Percentiles rank a stretch among this genome's conserved stretches.
phyloP scores from a whole-genome alignment of 164 flowering plant species.

The Chimonanthus praecox region DNA sequence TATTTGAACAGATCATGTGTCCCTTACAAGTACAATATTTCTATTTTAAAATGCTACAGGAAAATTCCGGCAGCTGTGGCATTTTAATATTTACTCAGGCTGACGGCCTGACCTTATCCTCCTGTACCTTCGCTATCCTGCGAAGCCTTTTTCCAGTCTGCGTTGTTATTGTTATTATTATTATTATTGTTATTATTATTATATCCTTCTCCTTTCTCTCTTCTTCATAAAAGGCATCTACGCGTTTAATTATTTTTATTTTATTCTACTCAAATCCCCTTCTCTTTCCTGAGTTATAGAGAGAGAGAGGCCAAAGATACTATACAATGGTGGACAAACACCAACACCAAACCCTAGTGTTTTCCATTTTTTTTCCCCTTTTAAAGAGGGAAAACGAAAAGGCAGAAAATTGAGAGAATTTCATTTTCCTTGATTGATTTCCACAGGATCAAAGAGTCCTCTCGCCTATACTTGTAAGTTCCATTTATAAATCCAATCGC shows the following conservation, averaged over 20 bases:
- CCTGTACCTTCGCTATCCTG: conserved; percentile 4
- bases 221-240: neutral
- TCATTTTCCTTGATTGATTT: neutral
- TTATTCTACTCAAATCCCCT: conserved; percentile 10
- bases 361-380: neutral
- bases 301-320: too few relatives aligned
- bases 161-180: too few relatives aligned
- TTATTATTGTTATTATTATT: too few relatives aligned
- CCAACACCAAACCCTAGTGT: conserved; percentile 21
- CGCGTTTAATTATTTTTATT: neutral
- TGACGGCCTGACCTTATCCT: conserved; percentile 60
- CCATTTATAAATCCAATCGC: neutral
- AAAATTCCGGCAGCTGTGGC: too few relatives aligned
- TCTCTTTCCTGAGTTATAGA: neutral
- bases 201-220: neutral
- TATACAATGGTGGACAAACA: conserved; percentile 2
- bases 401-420: neutral
- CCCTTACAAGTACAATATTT: too few relatives aligned
- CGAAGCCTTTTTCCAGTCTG: neutral
- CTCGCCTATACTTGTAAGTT: neutral
- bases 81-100: conserved; percentile 1
- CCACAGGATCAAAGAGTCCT: conserved; percentile 5
- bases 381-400: neutral
- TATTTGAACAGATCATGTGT: too few relatives aligned
- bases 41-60: too few relatives aligned